phyloP scores from a whole-genome alignment of 768 basidiomycete genomes.

The Collybia nuda region DNA sequence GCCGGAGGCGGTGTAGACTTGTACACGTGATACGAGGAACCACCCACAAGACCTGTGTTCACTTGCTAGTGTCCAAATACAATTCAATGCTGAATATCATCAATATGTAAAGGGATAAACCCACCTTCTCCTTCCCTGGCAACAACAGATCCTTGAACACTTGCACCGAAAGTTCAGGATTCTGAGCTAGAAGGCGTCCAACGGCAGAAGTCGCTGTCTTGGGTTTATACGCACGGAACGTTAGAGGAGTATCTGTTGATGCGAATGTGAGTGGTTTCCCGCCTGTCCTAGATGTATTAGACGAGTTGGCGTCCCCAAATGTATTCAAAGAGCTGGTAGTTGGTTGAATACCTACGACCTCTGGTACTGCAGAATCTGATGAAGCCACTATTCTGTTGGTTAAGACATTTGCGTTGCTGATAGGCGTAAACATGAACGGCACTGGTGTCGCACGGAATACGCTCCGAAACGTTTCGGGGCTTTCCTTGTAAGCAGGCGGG shows the following conservation, averaged over 20 bases:
- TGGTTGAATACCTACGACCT: background rate
- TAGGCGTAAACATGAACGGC: background rate
- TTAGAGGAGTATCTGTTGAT: conserved; percentile 1
- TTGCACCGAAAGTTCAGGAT: conserved; percentile 15
- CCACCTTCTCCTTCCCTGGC: background rate
- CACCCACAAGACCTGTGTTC: conserved; percentile 8
- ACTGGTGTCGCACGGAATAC: conserved; percentile 7
- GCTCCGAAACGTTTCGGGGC: conserved; percentile 8
- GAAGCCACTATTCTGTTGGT: no score
- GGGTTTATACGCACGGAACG: conserved; percentile 14
- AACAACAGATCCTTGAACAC: conserved; percentile 14
- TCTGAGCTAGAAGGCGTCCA: conserved; percentile 12
- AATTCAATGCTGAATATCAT: background rate
- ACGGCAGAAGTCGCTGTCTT: conserved; percentile 6
- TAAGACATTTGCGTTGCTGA: background rate
- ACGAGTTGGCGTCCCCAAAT: background rate
- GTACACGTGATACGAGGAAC: conserved; percentile 11
- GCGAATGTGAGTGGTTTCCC: background rate
- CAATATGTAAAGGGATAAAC: background rate
- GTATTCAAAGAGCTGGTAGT: background rate
- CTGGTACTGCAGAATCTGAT: no score
- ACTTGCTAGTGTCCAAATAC: conserved; percentile 1
- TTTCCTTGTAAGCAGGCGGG: background rate
- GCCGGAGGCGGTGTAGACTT: background rate
- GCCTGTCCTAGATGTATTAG: background rate